Conservation (phyloP, 306 rosid genomes). For the Geum urbanum region DNA sequence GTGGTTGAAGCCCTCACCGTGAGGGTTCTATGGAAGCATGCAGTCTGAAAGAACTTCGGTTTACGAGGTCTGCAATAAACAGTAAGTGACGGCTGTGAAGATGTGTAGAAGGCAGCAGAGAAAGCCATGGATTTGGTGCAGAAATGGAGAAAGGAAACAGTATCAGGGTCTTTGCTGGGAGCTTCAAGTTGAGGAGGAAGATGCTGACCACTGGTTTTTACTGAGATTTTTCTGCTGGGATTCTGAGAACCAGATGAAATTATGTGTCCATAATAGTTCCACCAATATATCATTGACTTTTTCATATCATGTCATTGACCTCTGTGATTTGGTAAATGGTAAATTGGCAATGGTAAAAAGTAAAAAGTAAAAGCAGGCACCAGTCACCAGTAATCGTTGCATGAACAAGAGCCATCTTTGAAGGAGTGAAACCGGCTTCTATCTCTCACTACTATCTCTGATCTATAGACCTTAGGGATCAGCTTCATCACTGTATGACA, state of each 20-base stretch:
- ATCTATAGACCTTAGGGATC: constrained; percentile 59
- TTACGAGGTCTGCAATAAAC: constrained; percentile 36
- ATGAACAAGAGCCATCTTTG: constrained; percentile 63
- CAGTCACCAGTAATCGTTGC: constrained; percentile 72
- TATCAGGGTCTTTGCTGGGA: constrained; percentile 8
- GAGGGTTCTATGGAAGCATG: constrained; percentile 36
- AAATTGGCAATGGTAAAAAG: neutral
- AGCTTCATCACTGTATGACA: constrained; percentile 82
- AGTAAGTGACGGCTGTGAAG: constrained; percentile 40
- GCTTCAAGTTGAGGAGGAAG: constrained; percentile 15
- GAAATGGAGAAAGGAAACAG: constrained; percentile 14
- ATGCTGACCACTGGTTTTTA: constrained; percentile 22
- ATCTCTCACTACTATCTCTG: constrained; percentile 75
- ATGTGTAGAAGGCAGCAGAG: constrained; percentile 50
- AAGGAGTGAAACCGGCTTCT: constrained; percentile 77
- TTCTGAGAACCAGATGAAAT: neutral
- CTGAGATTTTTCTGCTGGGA: constrained; percentile 23
- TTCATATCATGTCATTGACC: neutral
- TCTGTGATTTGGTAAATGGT: neutral
- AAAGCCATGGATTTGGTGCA: constrained; percentile 49
- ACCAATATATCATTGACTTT: constrained; percentile 7
- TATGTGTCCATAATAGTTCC: constrained; percentile 1
- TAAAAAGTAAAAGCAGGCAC: neutral
- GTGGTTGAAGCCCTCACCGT: constrained; percentile 66
- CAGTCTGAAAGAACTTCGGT: constrained; percentile 35